Percentiles rank a stretch among this genome's conserved stretches.
These are phyloP conservation scores for Venustampulla echinocandica DNA, from an alignment of 495 filamentous ascomycete genomes.

Conservation along the genomic window DNA sequence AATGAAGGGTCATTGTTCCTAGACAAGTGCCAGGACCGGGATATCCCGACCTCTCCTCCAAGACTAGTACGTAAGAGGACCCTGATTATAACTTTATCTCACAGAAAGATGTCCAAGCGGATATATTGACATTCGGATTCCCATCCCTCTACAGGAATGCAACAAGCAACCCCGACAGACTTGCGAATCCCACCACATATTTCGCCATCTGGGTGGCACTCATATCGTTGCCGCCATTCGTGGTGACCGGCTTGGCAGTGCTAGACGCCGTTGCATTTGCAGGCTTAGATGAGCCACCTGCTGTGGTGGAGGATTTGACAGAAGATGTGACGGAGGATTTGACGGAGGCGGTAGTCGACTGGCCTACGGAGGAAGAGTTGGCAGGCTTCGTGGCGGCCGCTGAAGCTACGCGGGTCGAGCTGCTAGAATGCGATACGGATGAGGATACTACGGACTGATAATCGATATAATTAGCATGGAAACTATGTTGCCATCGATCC, in stretches of 20 bases:
- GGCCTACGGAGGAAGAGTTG: not conserved
- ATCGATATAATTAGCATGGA: no score
- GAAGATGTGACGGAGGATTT: not conserved
- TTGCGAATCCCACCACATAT: conserved; percentile 7
- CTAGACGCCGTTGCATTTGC: conserved; percentile 1
- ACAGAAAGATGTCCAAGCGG: no score
- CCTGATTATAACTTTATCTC: no score
- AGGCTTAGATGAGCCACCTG: conserved; percentile 1
- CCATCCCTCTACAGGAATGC: conserved; percentile 2
- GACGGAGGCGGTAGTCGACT: not conserved
- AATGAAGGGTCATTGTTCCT: no score
- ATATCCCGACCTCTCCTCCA: no score
- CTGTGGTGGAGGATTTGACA: not conserved
- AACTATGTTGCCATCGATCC: no score
- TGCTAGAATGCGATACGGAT: conserved; percentile 4
- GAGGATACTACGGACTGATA: conserved; percentile 2
- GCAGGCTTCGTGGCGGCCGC: conserved; percentile 3
- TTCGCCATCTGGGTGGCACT: conserved; percentile 4
- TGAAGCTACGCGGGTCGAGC: not conserved
- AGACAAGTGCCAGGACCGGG: no score
- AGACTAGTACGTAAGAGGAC: no score
- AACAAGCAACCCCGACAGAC: conserved; percentile 10
- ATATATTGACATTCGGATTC: no score
- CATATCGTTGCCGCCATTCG: conserved; percentile 1
- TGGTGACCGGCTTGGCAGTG: not conserved